Evolutionary conservation across 2,329 filamentous ascomycete genomes (phyloP), one percentile per base, ranked within the genome.

Genomic region (Verticillium alfalfae): DNA sequence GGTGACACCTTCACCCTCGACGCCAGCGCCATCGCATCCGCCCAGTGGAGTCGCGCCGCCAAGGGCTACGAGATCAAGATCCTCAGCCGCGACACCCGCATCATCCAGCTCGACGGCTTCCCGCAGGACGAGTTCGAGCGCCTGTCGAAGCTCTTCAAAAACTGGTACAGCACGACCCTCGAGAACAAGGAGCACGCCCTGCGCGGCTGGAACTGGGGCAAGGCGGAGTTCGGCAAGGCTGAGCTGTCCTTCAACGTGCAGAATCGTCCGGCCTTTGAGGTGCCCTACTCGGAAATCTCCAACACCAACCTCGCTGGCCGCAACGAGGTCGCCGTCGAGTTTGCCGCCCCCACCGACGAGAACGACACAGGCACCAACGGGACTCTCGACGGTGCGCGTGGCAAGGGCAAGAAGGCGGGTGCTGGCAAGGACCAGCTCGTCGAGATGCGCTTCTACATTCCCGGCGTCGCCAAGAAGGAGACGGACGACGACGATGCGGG

Each of bases 161-260:
- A 94, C 71, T 98, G 94, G 92, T 99, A 98, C 78, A 95, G 92
- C 78, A 90, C 95, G 70, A 93, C 88, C 70, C 84, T 99, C 63
- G 93, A 98, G 74, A 91, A 87, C 75, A 92, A 92, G 76, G 95
- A 99, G 77, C 95, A 98, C 76, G 93, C 95, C 31, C 81, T 99
- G 63, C 88, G 95, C 68, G 95, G 95, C 61, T 99, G 95, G 95
- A 99, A 99, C 75, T 99, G 95, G 96, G 95, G 95, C 70, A 99
- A 98, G 78, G 92, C 92, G 66, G 95, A 99, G 71, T 97, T 99
- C 73, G 89, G 90, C 64, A 97, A 98, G 78, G 90, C 93, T 60
- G 95, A 99, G 79, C 86, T 99, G 61, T 86, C 91, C 36, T 99
- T 99, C 82, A 98, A 93, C 75, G 95, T 99, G 41, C 93, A 96